Evolutionary conservation across 2,329 filamentous ascomycete species (phyloP).

Genomic region (Madurella fahalii): DNA sequence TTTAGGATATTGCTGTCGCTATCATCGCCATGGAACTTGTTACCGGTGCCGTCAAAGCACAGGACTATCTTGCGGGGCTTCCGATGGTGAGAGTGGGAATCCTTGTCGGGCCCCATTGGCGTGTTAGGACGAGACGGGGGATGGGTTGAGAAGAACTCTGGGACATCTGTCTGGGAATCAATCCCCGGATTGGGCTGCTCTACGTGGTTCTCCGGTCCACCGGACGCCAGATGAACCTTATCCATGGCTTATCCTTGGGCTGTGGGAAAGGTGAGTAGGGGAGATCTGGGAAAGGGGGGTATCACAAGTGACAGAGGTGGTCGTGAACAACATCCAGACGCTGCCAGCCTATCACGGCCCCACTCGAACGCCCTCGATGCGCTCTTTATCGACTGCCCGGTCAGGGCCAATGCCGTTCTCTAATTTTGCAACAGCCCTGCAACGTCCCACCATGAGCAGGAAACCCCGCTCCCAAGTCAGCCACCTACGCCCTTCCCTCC

Average conservation of each 20-base stretch:
- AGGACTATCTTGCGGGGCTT: conserved; percentile 49
- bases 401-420: neutral
- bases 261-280: neutral
- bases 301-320: neutral
- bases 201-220: neutral
- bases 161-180: conserved; percentile 5
- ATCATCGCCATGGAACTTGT: conserved; percentile 60
- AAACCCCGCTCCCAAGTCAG: neutral
- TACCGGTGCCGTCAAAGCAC: conserved; percentile 62
- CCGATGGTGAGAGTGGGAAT: neutral
- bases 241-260: conserved; percentile 18
- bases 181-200: neutral
- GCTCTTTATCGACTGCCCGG: neutral
- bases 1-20: conserved; percentile 65
- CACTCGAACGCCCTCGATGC: neutral
- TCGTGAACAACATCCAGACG: neutral
- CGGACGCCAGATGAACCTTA: conserved; percentile 20
- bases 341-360: neutral
- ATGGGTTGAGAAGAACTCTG: conserved; percentile 21
- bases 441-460: neutral
- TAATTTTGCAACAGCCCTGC: neutral
- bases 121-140: conserved; percentile 18
- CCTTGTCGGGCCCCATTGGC: conserved; percentile 11
- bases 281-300: neutral
- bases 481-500: too few species aligned